phyloP scores from a whole-genome alignment of 805 yeast species.

The Kodamaea nitidulidarum region DNA sequence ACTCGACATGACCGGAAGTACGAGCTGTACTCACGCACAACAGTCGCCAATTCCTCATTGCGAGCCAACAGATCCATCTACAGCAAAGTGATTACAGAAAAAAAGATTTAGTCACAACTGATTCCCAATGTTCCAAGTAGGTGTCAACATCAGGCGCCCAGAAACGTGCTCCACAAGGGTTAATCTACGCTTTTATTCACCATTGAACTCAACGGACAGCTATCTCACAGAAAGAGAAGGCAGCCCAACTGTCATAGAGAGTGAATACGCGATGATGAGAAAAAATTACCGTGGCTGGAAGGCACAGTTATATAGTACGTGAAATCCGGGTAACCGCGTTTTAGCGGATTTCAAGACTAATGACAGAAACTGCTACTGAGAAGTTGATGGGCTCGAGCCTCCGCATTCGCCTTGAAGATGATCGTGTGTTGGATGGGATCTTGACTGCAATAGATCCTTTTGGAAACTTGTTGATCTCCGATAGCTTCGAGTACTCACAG shows the following conservation, averaged over 20 bases:
- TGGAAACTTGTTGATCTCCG: conserved; percentile 37
- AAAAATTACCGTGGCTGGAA: neutral
- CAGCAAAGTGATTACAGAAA: conserved; percentile 2
- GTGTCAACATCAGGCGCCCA: conserved; percentile 46
- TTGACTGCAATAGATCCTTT: conserved; percentile 41
- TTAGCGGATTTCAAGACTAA: neutral
- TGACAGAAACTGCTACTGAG: conserved; percentile 13
- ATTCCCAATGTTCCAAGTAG: conserved; percentile 40
- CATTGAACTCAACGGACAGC: conserved; percentile 19
- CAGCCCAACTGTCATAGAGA: conserved; percentile 16
- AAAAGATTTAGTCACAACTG: conserved; percentile 40
- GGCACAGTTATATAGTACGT: neutral
- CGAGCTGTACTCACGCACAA: conserved; percentile 19
- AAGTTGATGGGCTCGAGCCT: conserved; percentile 31
- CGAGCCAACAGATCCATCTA: conserved; percentile 3
- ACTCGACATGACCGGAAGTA: conserved; percentile 19
- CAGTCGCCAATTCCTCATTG: conserved; percentile 17
- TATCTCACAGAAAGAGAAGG: conserved; percentile 7
- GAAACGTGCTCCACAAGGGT: conserved; percentile 42
- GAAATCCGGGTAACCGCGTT: conserved; percentile 6
- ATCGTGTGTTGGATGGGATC: conserved; percentile 33
- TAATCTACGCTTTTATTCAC: conserved; percentile 36
- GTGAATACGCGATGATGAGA: conserved; percentile 16
- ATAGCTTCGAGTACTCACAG: conserved; percentile 29
- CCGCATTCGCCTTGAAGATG: conserved; percentile 25